Evolutionary conservation across 176 grass and related monocot species (phyloP).

Genomic region (Aegilops umbellulata): DNA sequence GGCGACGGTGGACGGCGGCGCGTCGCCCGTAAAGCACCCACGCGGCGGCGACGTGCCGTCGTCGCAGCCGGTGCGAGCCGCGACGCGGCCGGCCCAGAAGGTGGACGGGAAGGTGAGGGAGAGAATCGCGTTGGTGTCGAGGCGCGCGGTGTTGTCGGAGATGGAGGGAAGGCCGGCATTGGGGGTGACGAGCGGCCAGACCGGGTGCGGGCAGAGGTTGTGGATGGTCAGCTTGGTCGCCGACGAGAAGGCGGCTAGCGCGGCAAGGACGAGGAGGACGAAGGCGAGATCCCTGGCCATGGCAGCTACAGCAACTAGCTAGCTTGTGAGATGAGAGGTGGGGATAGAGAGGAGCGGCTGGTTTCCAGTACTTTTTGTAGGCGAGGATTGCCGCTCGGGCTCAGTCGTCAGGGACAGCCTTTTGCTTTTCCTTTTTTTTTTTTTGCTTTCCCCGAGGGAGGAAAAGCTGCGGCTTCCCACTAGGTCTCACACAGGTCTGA

Average conservation of each 20-base stretch:
- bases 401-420: too few species aligned
- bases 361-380: conserved; percentile 8
- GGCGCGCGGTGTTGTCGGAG: conserved; percentile 47
- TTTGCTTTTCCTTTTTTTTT: too few species aligned
- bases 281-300: conserved; percentile 10
- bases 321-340: neutral
- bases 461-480: too few species aligned
- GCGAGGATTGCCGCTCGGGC: neutral
- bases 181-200: conserved; percentile 49
- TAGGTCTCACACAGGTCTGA: too few species aligned
- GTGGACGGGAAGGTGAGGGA: conserved; percentile 33
- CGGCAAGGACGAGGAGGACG: neutral
- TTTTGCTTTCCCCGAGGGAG: too few species aligned
- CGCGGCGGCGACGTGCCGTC: conserved; percentile 10
- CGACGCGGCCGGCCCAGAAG: conserved; percentile 43
- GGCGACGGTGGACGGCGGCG: conserved; percentile 24
- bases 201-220: conserved; percentile 46
- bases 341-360: neutral
- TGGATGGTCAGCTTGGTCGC: conserved; percentile 45
- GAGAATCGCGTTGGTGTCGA: conserved; percentile 36
- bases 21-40: conserved; percentile 30
- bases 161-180: conserved; percentile 42
- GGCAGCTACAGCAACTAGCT: neutral
- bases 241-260: neutral
- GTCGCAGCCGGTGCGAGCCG: conserved; percentile 42